Conservation (phyloP, 768 basidiomycete genomes). For the Tylopilus cervinicoccineus region DNA sequence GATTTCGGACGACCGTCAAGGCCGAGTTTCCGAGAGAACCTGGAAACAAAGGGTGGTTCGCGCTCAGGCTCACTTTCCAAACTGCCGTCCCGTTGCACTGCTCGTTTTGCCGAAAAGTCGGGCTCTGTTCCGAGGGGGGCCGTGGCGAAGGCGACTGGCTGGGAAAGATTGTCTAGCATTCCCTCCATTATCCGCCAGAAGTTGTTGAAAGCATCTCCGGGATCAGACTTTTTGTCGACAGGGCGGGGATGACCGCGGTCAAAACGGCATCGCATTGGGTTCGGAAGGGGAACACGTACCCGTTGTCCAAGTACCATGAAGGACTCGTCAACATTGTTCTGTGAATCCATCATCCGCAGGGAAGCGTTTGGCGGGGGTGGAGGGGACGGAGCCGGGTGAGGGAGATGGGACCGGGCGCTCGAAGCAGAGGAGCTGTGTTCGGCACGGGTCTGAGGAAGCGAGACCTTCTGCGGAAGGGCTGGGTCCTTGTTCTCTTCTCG, state of each 20-base stretch:
- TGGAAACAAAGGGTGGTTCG: constrained; percentile 60
- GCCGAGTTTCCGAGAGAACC: constrained; percentile 45
- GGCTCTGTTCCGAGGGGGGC: constrained; percentile 58
- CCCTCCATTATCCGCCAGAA: constrained; percentile 89
- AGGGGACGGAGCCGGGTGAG: constrained; percentile 38
- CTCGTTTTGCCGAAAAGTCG: constrained; percentile 19
- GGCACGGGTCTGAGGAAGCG: constrained; percentile 20
- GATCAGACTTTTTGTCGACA: constrained; percentile 54
- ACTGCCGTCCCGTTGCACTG: constrained; percentile 44
- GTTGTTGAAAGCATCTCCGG: constrained; percentile 82
- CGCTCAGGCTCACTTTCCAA: constrained; percentile 64
- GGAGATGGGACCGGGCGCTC: constrained; percentile 9
- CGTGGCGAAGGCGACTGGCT: constrained; percentile 75
- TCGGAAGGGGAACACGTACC: constrained; percentile 35
- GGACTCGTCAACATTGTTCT: constrained; percentile 76
- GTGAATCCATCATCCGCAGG: constrained; percentile 42
- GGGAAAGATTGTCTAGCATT: constrained; percentile 81
- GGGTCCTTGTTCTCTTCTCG: constrained; percentile 78
- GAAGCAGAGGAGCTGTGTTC: constrained; percentile 22
- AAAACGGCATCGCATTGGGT: background rate
- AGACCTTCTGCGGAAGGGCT: constrained; percentile 57
- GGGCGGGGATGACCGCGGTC: background rate
- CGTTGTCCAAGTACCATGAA: constrained; percentile 85
- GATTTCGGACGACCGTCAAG: constrained; percentile 20
- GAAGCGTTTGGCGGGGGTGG: constrained; percentile 42